phyloP scores from a whole-genome alignment of 345 rosid species.

The Hevea brasiliensis region DNA sequence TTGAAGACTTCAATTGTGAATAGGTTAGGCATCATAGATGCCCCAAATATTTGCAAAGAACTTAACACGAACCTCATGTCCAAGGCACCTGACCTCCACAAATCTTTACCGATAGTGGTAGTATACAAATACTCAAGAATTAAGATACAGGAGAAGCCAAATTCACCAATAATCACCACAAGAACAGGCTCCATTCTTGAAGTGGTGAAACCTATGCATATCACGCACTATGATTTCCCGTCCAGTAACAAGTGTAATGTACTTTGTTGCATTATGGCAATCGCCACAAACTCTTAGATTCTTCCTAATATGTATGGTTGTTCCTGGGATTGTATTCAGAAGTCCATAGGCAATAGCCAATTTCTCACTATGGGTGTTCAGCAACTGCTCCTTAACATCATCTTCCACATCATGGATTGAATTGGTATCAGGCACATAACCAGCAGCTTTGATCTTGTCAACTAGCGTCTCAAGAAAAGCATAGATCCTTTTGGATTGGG shows the following conservation, averaged over 20 bases:
- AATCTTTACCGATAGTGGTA: not conserved
- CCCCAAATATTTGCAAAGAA: not conserved
- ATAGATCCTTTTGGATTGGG: constrained; percentile 25
- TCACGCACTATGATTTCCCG: constrained; percentile 36
- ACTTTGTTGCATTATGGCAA: constrained; percentile 34
- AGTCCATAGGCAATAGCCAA: constrained; percentile 34
- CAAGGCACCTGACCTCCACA: not conserved
- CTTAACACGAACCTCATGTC: not conserved
- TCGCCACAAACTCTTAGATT: constrained; percentile 37
- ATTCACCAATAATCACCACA: constrained; percentile 36
- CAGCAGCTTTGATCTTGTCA: constrained; percentile 29
- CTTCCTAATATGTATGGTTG: constrained; percentile 31
- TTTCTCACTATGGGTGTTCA: constrained; percentile 37
- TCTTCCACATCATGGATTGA: constrained; percentile 36
- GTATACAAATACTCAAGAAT: not conserved
- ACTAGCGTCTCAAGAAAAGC: constrained; percentile 26
- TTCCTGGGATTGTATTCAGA: constrained; percentile 28
- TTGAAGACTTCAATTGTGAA: too few species aligned
- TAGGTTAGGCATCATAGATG: not conserved
- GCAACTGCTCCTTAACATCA: constrained; percentile 29
- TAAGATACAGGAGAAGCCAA: not conserved
- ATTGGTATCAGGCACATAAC: constrained; percentile 31
- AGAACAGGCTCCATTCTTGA: constrained; percentile 31
- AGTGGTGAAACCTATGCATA: constrained; percentile 39
- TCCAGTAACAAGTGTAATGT: constrained; percentile 28